These are phyloP conservation scores for Botrytis cinerea DNA, from an alignment of 2,329 filamentous ascomycete species.

Conservation along the genomic window DNA sequence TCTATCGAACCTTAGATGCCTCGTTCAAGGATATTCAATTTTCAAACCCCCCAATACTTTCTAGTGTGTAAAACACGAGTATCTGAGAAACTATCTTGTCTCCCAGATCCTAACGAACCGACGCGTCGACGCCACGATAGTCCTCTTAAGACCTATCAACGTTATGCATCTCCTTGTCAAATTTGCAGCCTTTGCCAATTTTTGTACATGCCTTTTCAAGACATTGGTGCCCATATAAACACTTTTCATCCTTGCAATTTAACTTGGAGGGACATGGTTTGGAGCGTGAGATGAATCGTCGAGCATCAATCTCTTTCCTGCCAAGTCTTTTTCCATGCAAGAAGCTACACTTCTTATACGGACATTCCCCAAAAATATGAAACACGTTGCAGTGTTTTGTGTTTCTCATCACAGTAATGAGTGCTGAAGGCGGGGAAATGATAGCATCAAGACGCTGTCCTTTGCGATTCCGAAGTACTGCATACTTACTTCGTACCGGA, in stretches of 20 bases:
- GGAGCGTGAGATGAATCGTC: conserved; percentile 25
- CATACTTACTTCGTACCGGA: neutral
- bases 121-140: conserved; percentile 17
- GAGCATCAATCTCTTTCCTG: conserved; percentile 26
- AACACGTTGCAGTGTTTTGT: conserved; percentile 8
- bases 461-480: conserved; percentile 20
- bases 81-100: neutral
- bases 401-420: conserved; percentile 21
- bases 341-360: conserved; percentile 17
- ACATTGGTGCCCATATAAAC: conserved; percentile 26
- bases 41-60: neutral
- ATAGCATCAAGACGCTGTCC: conserved; percentile 27
- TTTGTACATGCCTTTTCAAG: conserved; percentile 25
- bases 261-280: conserved; percentile 26
- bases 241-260: conserved; percentile 25
- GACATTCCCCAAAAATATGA: conserved; percentile 4
- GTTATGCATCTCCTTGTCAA: conserved; percentile 25
- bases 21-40: neutral
- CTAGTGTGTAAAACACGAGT: neutral
- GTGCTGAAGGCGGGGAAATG: conserved; percentile 22
- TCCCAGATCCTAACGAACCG: conserved; percentile 5
- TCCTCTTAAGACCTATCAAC: conserved; percentile 26
- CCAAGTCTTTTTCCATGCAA: conserved; percentile 26
- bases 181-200: conserved; percentile 26
- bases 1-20: neutral